Evolutionary conservation across 2,329 filamentous ascomycete genomes (phyloP).

Genomic region (Trichoderma harzianum): DNA sequence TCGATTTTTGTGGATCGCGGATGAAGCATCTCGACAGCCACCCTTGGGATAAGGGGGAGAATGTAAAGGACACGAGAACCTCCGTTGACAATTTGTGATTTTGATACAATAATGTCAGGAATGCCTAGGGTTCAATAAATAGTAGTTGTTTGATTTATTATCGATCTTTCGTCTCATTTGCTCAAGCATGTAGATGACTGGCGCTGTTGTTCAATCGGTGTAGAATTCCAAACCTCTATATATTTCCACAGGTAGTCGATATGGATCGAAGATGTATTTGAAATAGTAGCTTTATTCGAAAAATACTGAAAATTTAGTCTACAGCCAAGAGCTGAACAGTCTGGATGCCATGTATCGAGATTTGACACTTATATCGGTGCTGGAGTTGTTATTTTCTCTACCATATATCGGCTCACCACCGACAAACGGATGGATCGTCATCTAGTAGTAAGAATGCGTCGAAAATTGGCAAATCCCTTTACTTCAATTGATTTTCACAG

Average conservation of each 20-base stretch:
- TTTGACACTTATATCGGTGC: neutral
- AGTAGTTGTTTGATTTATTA: neutral
- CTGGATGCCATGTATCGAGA: too few relatives aligned
- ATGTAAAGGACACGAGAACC: neutral
- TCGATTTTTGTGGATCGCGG: neutral
- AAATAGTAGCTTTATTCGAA: neutral
- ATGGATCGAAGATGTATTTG: neutral
- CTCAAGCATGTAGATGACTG: neutral
- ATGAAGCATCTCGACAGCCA: neutral
- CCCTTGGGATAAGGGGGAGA: neutral
- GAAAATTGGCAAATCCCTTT: neutral
- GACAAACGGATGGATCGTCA: neutral
- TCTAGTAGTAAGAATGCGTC: neutral
- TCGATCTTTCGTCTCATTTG: neutral
- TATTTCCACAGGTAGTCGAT: neutral
- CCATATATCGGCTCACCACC: neutral
- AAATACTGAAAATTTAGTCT: neutral
- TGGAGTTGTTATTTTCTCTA: neutral
- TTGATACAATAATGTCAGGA: neutral
- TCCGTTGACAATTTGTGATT: neutral
- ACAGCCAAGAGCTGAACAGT: too few relatives aligned
- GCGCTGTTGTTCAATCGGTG: neutral
- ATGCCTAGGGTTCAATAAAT: neutral
- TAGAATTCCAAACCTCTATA: neutral
- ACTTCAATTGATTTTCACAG: neutral